Evolutionary conservation across 441 rosid genomes (phyloP), one percentile per base, ranked within the genome.

Genomic region (Populus tomentosa): DNA sequence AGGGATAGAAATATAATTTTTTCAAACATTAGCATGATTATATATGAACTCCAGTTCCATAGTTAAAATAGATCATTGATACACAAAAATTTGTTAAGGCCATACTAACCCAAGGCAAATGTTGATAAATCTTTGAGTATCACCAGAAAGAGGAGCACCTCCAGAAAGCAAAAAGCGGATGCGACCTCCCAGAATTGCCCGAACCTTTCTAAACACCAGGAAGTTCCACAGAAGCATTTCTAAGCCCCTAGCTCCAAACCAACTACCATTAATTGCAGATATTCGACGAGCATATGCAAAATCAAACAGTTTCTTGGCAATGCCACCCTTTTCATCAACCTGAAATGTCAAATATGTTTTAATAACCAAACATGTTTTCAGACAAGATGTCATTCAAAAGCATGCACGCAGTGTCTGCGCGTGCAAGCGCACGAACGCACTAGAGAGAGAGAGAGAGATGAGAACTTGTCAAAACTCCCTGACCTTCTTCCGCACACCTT

Each of bases 121-220:
- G 90, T 93, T 96, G 90, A 96, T 94, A 84, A 94, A 96, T 92
- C 99, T 94, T 85, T 96, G 99, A 79, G 99, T 96, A 81, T 92
- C 98, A 80, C 84, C 91, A 79, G 98, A 93, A 82, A 96, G 91
- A 70, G 99, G 99, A 77, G 99, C 98, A 82, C 99, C 99, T 21
- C 99, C 99, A 69, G 98, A 96, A 74, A 96, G 93, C 86, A 96
- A 80, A 85, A 93, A 96, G 23, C 99, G 98, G 73, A 94, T 82
- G 46, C 83, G 91, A 75, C 99, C 97, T 81, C 98, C 99, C 82
- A 96, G 76, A 78, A 93, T 81, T 56, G 98, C 98, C 76, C 84
- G 87, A 79, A 96, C 93, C 87, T 93, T 93, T 76, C 84, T 83
- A 76, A 96, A 96, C 77, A 96, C 98, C 80, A 94, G 88, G 81